phyloP scores from a whole-genome alignment of 768 basidiomycete species.

The Coprinopsis sp. region DNA sequence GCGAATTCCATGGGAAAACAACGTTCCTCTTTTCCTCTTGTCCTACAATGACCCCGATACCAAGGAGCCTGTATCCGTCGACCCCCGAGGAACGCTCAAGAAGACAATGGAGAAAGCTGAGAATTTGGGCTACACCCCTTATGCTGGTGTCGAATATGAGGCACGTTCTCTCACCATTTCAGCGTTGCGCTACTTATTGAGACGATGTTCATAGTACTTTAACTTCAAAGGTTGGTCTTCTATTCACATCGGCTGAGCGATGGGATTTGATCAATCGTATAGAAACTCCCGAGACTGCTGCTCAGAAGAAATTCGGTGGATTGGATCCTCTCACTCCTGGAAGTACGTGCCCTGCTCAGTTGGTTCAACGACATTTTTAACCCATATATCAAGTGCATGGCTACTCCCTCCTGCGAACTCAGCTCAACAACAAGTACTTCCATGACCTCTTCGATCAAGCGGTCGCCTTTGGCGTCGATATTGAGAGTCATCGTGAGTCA shows the following conservation, averaged over 20 bases:
- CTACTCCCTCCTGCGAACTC: conserved; percentile 88
- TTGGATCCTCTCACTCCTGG: conserved; percentile 86
- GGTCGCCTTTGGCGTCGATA: conserved; percentile 63
- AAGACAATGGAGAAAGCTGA: conserved; percentile 48
- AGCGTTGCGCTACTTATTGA: neutral
- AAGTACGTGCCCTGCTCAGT: conserved; percentile 48
- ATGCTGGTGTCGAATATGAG: conserved; percentile 93
- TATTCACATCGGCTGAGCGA: neutral
- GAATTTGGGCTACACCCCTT: conserved; percentile 52
- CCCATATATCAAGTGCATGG: conserved; percentile 73
- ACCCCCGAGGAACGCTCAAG: conserved; percentile 81
- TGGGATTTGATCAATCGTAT: conserved; percentile 9
- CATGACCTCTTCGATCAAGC: conserved; percentile 80
- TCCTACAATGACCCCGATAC: conserved; percentile 89
- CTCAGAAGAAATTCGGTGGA: conserved; percentile 71
- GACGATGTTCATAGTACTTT: conserved; percentile 51
- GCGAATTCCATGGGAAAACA: conserved; percentile 86
- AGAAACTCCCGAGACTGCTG: conserved; percentile 78
- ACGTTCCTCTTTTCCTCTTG: conserved; percentile 90
- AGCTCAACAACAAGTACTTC: conserved; percentile 87
- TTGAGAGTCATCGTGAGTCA: conserved; percentile 82
- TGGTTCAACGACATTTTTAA: conserved; percentile 1
- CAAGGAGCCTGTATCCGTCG: conserved; percentile 67
- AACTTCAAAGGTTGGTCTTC: conserved; percentile 72
- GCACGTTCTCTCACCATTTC: conserved; percentile 33